Base-by-base conservation (phyloP, 257 asterid species). In the Nicotiana knightiana region DNA sequence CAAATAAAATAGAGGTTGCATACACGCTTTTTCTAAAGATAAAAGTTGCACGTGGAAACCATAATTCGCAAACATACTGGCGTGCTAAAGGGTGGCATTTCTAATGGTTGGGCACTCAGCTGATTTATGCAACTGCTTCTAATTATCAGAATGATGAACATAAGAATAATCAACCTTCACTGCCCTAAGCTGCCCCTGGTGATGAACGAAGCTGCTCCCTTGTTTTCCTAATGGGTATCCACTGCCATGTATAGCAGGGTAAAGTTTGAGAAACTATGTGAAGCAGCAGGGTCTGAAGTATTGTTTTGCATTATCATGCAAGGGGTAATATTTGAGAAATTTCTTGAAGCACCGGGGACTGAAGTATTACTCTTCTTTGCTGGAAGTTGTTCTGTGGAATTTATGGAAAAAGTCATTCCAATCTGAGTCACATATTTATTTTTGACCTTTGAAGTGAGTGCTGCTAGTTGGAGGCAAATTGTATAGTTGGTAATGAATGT, bases 61-160 rank as follows among this genome's bases (percentile, higher is more conserved):
- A 93, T 81, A 94, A 96, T 48, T 97, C 97, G 9, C 94, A 85
- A 67, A 87, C 90, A 82, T 85, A 87, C 85, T 96, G 99, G 96
- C 93, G 95, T 79, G 92, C 93, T 53, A 92, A 95, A 90, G 99
- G 99, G 26, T 95, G 98, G 97, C 99, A 95, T 82, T 95, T 92
- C 84, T 93, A 82, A 80, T 55, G 78, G 53, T 63, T 64, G 26
- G 63, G 16, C 9, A 51, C 62, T 48, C 26, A 48, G 26, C 43
- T 73, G 43, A 7, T 73, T 24, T 24, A 61, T 73, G 63, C 79
- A 48, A 26, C 63, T 51, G 62, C 0, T 53, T 53, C 58, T 53
- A 12, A 13, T 53, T 71, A 71, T 46, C 39, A 71, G 61, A 71
- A n/a, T 46, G 24, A 21, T 46, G 13, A 46, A 24, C 16, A 71